A percentile compares a stretch with the other conserved stretches of the same genome.
phyloP scores from a whole-genome alignment of 306 rosid species.

The Prunus padus region DNA sequence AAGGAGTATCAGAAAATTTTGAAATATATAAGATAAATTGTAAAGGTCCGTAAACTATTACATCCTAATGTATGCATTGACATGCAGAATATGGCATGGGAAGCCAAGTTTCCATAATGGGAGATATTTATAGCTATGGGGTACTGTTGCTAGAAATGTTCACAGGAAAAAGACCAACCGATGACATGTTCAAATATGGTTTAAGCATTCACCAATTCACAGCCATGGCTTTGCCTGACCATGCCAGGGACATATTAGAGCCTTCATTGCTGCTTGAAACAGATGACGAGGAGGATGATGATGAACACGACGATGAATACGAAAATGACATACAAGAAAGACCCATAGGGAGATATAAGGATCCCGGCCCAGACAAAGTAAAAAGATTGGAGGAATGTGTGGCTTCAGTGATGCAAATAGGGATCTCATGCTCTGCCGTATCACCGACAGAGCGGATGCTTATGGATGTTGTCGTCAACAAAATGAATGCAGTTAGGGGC shows the following conservation, averaged over 20 bases:
- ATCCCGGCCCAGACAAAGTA: too few relatives aligned
- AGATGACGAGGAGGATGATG: constrained; percentile 3
- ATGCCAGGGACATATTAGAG: constrained; percentile 37
- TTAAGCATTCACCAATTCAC: not conserved
- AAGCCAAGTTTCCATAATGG: constrained; percentile 11
- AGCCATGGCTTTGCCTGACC: constrained; percentile 16
- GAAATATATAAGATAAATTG: too few relatives aligned
- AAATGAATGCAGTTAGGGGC: constrained; percentile 7
- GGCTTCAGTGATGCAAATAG: constrained; percentile 27
- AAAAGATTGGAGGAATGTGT: constrained; percentile 11
- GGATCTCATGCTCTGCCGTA: constrained; percentile 13
- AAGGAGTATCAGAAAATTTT: too few relatives aligned
- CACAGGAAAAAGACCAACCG: too few relatives aligned
- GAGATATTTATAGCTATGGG: constrained; percentile 37
- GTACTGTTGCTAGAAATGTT: constrained; percentile 2
- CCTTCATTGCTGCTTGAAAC: constrained; percentile 26
- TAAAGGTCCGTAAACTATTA: too few relatives aligned
- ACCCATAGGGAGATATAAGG: too few relatives aligned
- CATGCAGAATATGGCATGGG: too few relatives aligned
- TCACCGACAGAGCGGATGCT: constrained; percentile 33
- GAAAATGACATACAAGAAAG: too few relatives aligned
- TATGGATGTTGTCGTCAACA: constrained; percentile 22
- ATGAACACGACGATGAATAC: not conserved
- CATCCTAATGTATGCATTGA: too few relatives aligned
- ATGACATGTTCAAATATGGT: too few relatives aligned